phyloP scores from a whole-genome alignment of 2,329 filamentous ascomycete species.

The Pleoardoris graminearum region DNA sequence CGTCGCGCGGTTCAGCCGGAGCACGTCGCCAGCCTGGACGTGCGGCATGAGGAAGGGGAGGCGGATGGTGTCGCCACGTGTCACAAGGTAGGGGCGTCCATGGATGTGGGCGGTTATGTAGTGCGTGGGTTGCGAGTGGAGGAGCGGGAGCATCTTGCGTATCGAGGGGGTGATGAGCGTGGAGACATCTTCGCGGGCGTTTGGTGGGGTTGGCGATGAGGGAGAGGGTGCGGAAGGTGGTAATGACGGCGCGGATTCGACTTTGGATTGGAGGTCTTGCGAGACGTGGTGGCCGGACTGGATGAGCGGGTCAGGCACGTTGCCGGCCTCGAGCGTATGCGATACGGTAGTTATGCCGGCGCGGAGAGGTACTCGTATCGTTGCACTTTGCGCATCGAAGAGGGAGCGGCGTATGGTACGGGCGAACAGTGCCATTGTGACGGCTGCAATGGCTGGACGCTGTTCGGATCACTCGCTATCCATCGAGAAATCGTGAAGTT shows the following conservation, averaged over 20 bases:
- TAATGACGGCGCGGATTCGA: constrained; percentile 19
- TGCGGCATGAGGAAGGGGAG: constrained; percentile 56
- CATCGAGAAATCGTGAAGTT: constrained; percentile 13
- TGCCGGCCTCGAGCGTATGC: constrained; percentile 43
- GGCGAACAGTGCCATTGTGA: constrained; percentile 47
- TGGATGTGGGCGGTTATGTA: constrained; percentile 83
- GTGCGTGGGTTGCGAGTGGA: constrained; percentile 72
- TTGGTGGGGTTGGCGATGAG: constrained; percentile 16
- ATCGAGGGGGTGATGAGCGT: constrained; percentile 59
- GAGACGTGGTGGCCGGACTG: constrained; percentile 51
- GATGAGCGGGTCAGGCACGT: constrained; percentile 49
- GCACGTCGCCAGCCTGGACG: constrained; percentile 72
- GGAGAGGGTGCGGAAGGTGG: constrained; percentile 21
- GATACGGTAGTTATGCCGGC: constrained; percentile 51
- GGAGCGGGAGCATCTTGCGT: constrained; percentile 67
- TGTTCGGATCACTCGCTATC: constrained; percentile 11
- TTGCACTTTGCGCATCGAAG: constrained; percentile 59
- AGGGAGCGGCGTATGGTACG: constrained; percentile 65
- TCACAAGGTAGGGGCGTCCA: constrained; percentile 77
- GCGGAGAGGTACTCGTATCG: constrained; percentile 55
- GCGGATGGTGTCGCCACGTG: constrained; percentile 55
- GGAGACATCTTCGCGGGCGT: constrained; percentile 33
- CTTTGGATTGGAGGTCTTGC: constrained; percentile 27
- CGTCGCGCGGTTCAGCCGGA: constrained; percentile 84
- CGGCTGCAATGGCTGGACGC: constrained; percentile 21